These are phyloP conservation scores for Xylaria sp. DNA, from an alignment of 495 filamentous ascomycete genomes.

Conservation along the genomic window DNA sequence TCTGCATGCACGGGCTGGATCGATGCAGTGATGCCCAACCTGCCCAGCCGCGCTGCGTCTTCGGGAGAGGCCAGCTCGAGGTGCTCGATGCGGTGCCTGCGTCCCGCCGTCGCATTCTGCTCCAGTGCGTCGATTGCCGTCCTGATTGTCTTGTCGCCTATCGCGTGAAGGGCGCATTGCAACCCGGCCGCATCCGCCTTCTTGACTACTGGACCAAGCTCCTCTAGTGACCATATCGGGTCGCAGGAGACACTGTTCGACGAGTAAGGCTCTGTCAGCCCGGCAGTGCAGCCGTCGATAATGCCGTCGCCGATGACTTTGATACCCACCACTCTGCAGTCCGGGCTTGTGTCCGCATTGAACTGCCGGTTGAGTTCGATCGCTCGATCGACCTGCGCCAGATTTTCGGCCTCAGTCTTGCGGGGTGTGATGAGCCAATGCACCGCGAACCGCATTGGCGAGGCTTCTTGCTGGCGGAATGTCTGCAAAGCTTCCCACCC, in stretches of 20 bases:
- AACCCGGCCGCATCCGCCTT: conserved; percentile 61
- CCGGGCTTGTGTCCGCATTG: conserved; percentile 55
- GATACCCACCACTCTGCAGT: conserved; percentile 67
- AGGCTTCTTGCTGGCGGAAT: conserved; percentile 47
- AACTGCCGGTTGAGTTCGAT: conserved; percentile 59
- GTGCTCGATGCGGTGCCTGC: conserved; percentile 68
- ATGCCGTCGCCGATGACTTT: conserved; percentile 75
- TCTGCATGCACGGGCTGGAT: conserved; percentile 71
- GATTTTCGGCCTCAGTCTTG: conserved; percentile 48
- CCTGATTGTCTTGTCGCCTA: conserved; percentile 64
- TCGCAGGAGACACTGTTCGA: conserved; percentile 54
- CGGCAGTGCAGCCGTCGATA: conserved; percentile 71
- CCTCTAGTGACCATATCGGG: conserved; percentile 62
- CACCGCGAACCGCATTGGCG: conserved; percentile 65
- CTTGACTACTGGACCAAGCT: conserved; percentile 61
- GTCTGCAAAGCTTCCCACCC: conserved; percentile 63
- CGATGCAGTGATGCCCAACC: conserved; percentile 65
- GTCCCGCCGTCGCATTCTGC: conserved; percentile 48
- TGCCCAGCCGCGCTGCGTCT: conserved; percentile 60
- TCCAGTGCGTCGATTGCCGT: conserved; percentile 64
- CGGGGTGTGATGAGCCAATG: conserved; percentile 67
- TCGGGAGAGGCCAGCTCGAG: conserved; percentile 62
- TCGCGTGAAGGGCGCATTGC: conserved; percentile 71
- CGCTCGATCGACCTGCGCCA: conserved; percentile 64
- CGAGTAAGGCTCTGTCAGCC: conserved; percentile 65